A percentile compares a stretch with the other conserved stretches of the same genome.
phyloP scores from a whole-genome alignment of 2,329 filamentous ascomycete genomes.

The Penicillium occitanis region DNA sequence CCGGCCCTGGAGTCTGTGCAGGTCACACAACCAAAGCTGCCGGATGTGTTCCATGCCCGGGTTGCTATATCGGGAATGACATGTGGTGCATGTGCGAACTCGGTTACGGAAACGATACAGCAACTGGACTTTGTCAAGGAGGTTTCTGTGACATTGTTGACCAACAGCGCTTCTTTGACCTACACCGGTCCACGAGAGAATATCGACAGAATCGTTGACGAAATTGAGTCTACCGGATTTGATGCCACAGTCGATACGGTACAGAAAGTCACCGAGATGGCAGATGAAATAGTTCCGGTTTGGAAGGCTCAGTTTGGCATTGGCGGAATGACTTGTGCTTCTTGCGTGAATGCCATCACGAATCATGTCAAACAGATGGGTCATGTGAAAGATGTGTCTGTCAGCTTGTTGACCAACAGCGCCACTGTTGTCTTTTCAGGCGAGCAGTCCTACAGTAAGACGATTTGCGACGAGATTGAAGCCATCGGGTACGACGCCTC shows the following conservation, averaged over 20 bases:
- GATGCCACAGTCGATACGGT: slow-evolving; percentile 22
- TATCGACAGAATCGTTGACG: slow-evolving; percentile 44
- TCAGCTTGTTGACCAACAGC: slow-evolving; percentile 68
- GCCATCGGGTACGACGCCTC: slow-evolving; percentile 51
- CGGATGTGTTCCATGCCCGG: slow-evolving; percentile 26
- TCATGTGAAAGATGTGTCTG: slow-evolving; percentile 58
- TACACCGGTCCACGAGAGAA: slow-evolving; percentile 49
- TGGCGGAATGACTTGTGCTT: slow-evolving; percentile 71
- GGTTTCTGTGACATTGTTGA: slow-evolving; percentile 60
- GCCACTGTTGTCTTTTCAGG: slow-evolving; percentile 60
- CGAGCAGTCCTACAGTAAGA: slow-evolving; percentile 45
- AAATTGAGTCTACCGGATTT: slow-evolving; percentile 27
- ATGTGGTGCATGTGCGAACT: slow-evolving; percentile 64
- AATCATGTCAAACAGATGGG: slow-evolving; percentile 58
- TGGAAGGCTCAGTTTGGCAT: slow-evolving; percentile 49
- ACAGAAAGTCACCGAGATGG: slow-evolving; percentile 4
- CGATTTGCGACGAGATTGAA: slow-evolving; percentile 51
- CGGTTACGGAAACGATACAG: slow-evolving; percentile 57
- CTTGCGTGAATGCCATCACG: slow-evolving; percentile 65
- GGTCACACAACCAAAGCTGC: slow-evolving; percentile 16
- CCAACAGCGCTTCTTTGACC: slow-evolving; percentile 62
- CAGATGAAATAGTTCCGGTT: slow-evolving; percentile 9
- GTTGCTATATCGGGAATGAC: slow-evolving; percentile 65
- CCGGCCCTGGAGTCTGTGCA: slow-evolving; percentile 13
- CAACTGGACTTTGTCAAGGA: slow-evolving; percentile 57